Base-by-base conservation (phyloP, 2,329 filamentous ascomycete genomes). In the Pestalotiopsis sp. region DNA sequence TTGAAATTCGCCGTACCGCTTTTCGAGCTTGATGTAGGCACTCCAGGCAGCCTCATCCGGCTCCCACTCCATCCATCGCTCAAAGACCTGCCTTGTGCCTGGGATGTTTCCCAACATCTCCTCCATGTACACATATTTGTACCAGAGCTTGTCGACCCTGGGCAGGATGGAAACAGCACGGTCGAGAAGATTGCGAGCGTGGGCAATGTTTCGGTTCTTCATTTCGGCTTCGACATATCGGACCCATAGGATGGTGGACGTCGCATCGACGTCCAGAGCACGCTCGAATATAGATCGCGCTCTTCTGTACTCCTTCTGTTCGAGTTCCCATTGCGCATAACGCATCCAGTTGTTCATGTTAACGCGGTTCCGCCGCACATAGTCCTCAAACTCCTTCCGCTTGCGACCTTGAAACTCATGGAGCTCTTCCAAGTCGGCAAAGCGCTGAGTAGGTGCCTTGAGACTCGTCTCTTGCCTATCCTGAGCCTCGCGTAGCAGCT, bases 301-400 rank as follows among this genome's bases (percentile, higher is more conserved):
- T 67, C 96, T 92, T 67, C 92, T 91, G 81, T 93, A 98, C 83
- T 99, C 96, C 82, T 98, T 98, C 83, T 99, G 96, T 80, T 99
- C 95, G 70, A 98, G 87, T 84, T 99, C 96, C 93, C 95, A 99
- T 75, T 93, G 90, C 68, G 96, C 95, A 86, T 99, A 99, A 77
- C 95, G 93, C 87, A 96, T 94, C 96, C 96, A 99, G 82, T 98
- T 98, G 85, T 97, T 97, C 87, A 98, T 94, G 78, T 97, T 97
- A 79, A 98, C 88, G 77, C 95, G 86, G 79, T 98, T 98, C 72
- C 96, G 92, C 72, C 94, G 91, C 70, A 98, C 93, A 91, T 98
- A 98, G 84, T 97, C 93, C 82, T 99, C 96, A 75, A 97, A 99
- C 77, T 97, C 96, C 81, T 95, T 96, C 74, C 96, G 88, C 84